Evolutionary conservation across 2,329 filamentous ascomycete genomes (phyloP).

Genomic region (Stachybotrys chlorohalonatus): DNA sequence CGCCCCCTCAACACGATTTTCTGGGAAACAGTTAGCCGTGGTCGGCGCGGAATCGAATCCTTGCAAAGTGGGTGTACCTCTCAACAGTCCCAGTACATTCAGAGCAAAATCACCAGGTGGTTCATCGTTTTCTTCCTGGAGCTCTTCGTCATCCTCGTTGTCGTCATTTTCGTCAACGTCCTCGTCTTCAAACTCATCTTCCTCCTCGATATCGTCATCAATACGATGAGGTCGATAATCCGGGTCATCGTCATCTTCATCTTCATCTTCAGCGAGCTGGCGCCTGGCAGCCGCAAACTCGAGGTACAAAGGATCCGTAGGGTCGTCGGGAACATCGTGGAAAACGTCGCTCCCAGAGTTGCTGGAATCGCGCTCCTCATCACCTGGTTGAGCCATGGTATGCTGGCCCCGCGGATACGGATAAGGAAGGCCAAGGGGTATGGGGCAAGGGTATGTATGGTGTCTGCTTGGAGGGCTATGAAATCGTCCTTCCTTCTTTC

Average conservation of each 20-base stretch:
- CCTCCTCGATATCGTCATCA: slow-evolving; percentile 7
- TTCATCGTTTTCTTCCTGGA: too few species aligned
- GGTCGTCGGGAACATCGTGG: not conserved
- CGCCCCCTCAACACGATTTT: slow-evolving; percentile 9
- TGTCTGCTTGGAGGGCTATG: too few species aligned
- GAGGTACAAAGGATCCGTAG: not conserved
- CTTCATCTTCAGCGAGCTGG: slow-evolving; percentile 4
- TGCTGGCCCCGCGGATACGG: too few species aligned
- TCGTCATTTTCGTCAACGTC: slow-evolving; percentile 10
- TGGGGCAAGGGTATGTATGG: too few species aligned
- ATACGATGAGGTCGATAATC: slow-evolving; percentile 4
- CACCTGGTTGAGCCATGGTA: not conserved
- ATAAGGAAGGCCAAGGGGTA: too few species aligned
- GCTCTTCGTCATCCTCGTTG: slow-evolving; percentile 2
- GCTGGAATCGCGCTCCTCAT: not conserved
- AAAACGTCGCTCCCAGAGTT: not conserved
- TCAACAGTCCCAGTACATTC: slow-evolving; percentile 21
- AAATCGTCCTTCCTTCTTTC: too few species aligned
- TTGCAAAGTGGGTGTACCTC: slow-evolving; percentile 14
- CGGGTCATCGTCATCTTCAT: slow-evolving; percentile 15
- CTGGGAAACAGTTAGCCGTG: not conserved
- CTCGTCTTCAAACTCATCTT: slow-evolving; percentile 15
- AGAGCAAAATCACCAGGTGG: slow-evolving; percentile 20
- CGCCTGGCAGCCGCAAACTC: not conserved
- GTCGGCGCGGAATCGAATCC: not conserved